phyloP scores from a whole-genome alignment of 306 rosid genomes.

The Echinosophora koreensis region DNA sequence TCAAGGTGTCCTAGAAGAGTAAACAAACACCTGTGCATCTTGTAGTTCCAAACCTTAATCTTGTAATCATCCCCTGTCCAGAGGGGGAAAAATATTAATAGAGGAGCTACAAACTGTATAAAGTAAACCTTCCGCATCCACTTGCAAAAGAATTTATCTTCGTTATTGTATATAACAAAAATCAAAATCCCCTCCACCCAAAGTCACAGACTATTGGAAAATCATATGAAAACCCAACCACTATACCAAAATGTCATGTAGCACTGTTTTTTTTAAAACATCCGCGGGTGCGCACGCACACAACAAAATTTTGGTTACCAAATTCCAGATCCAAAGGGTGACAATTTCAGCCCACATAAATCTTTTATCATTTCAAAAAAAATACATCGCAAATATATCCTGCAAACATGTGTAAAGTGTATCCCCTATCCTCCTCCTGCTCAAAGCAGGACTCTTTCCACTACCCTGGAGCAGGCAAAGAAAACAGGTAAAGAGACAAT shows the following conservation, averaged over 20 bases:
- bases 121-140: neutral
- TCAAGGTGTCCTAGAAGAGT: conserved; percentile 96
- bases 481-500: neutral
- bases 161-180: neutral
- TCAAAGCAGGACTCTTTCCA: neutral
- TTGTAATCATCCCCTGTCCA: conserved; percentile 93
- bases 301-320: neutral
- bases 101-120: neutral
- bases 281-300: neutral
- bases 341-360: neutral
- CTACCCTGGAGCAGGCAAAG: neutral
- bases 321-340: conserved; percentile 34
- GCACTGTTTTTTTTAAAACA: neutral
- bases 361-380: neutral
- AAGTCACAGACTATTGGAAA: neutral
- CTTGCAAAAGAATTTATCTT: neutral
- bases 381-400: neutral
- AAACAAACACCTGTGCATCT: conserved; percentile 87
- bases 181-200: neutral
- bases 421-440: neutral
- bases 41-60: conserved; percentile 98
- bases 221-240: conserved; percentile 1
- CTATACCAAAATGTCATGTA: neutral
- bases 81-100: conserved; percentile 1
- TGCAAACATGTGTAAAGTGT: neutral